Evolutionary conservation across 2,329 filamentous ascomycete genomes (phyloP), one percentile per base, ranked within the genome.

Genomic region (Pseudocercospora ulei): DNA sequence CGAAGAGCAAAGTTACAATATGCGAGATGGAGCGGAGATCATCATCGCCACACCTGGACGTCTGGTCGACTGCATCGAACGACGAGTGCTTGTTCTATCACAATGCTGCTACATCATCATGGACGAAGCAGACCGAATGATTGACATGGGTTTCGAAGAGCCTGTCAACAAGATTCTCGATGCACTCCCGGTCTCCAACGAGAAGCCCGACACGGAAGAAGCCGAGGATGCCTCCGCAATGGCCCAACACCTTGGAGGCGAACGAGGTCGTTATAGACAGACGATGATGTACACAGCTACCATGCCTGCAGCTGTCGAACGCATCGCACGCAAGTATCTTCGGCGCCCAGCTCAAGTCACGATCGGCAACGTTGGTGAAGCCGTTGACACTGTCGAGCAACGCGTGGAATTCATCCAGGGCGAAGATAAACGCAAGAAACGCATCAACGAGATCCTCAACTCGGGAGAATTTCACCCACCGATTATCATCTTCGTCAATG

Each of bases 211-310:
- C 62, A 82, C 76, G 0, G 88, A 96, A 7, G 84, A 83, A 37
- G 90, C 90, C 4, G 90, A 98, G 62, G 75, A 96, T 57, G 70
- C 82, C 0, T 69, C 73, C 40, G 76, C 80, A n/a, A 96, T 96
- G 88, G 80, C 78, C 53, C 73, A 76, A 41, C 81, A 82, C 54
- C 66, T 93, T 1, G 78, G 79, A 37, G 76, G 76, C 11, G 30
- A 33, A 14, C 76, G 77, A 50, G 80, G 86, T 55, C 74, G 82
- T 13, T 96, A 96, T 66, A 73, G 90, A 43, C 88, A 98, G 63
- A 98, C 90, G 0, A 98, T 98, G 90, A 98, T 98, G 90, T 98
- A 96, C 75, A 96, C 90, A 49, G 90, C 90, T 37, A 98, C 90
- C 17, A 98, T 98, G 90, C 87, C 90, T 1, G 67, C 82, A 0